These are phyloP conservation scores for Selaginella tamariscina DNA, from an alignment of 75 land plant genomes.

Conservation along the genomic window DNA sequence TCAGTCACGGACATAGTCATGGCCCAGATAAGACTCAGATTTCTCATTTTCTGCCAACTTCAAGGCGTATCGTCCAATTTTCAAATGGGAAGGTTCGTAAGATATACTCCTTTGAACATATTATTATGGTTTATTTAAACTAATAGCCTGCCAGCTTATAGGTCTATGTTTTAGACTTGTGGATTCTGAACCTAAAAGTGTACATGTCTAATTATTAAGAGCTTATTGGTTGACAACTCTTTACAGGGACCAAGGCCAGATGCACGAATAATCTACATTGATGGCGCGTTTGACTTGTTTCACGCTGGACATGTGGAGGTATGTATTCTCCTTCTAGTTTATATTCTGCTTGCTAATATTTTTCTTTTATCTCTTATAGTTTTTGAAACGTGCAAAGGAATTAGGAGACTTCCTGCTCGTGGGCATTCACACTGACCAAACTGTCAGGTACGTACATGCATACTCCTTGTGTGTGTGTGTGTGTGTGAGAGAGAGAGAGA, in stretches of 20 bases:
- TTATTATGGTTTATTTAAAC: no score
- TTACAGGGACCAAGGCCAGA: slow-evolving; percentile 77
- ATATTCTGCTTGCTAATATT: not conserved
- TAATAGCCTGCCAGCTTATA: no score
- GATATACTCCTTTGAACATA: no score
- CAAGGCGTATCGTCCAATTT: slow-evolving; percentile 92
- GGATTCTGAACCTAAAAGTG: no score
- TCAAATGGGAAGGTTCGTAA: slow-evolving; percentile 78
- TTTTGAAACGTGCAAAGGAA: slow-evolving; percentile 56
- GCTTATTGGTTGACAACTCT: no score
- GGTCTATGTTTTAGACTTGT: no score
- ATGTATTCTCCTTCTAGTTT: slow-evolving; percentile 8
- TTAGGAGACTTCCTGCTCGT: slow-evolving; percentile 94
- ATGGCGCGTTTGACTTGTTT: slow-evolving; percentile 95
- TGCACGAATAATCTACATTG: slow-evolving; percentile 77
- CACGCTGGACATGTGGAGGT: slow-evolving; percentile 99
- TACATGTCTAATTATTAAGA: no score
- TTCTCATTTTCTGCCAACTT: slow-evolving; percentile 90
- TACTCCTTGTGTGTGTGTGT: slow-evolving; percentile 13
- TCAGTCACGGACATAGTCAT: slow-evolving; percentile 78
- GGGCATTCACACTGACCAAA: slow-evolving; percentile 91
- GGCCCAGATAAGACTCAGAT: slow-evolving; percentile 64
- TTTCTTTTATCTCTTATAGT: slow-evolving; percentile 30
- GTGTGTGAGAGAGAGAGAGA: no score
- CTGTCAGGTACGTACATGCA: slow-evolving; percentile 89